These are phyloP conservation scores for Cryphonectria radicalis DNA, from an alignment of 2,329 filamentous ascomycete species.

Conservation along the genomic window DNA sequence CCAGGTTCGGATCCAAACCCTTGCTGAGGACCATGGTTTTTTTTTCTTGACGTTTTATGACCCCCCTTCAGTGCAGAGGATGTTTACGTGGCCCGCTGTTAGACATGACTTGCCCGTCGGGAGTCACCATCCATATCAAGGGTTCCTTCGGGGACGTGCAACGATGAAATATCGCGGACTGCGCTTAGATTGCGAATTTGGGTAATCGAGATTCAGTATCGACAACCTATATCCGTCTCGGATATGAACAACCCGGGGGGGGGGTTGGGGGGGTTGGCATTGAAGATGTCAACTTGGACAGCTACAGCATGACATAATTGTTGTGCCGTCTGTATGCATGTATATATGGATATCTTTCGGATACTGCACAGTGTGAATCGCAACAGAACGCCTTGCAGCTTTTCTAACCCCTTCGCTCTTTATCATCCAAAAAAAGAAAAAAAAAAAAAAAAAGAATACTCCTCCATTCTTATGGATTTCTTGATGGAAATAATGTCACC, in stretches of 20 bases:
- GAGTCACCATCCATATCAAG: background rate
- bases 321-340: background rate
- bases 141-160: background rate
- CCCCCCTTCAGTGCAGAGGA: background rate
- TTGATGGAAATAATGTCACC: background rate
- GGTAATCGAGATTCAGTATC: background rate
- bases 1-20: background rate
- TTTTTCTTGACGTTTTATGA: background rate
- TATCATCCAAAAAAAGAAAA: no score
- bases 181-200: conserved; percentile 11
- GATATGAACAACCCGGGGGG: conserved; percentile 1
- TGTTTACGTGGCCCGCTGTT: background rate
- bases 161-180: background rate
- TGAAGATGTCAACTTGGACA: no score
- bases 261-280: background rate
- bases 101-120: background rate
- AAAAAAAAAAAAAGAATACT: no score
- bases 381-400: background rate
- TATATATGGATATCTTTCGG: background rate
- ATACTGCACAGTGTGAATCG: background rate
- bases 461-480: background rate
- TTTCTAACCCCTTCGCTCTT: background rate
- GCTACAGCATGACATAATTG: background rate
- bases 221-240: conserved; percentile 2
- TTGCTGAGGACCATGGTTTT: background rate